Percentiles rank a stretch among this genome's conserved stretches.
Evolutionary conservation across 306 rosid species (phyloP).

Genomic region (Astragalus glycyphyllos): DNA sequence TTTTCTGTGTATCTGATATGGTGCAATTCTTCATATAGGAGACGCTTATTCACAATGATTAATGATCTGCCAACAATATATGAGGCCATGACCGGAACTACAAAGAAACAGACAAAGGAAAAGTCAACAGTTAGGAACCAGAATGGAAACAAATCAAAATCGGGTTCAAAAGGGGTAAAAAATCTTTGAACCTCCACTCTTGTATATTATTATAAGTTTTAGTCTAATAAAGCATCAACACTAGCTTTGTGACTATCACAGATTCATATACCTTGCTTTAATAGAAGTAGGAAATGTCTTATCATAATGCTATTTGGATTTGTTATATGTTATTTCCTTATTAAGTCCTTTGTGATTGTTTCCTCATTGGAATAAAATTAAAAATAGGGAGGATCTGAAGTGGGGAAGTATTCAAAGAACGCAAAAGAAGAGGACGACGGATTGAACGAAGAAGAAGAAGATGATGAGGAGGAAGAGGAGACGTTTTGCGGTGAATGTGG

Average conservation of each 20-base stretch:
- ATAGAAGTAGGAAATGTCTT: slow-evolving; percentile 27
- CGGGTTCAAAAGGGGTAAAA: slow-evolving; percentile 72
- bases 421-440: slow-evolving; percentile 56
- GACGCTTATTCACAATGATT: slow-evolving; percentile 66
- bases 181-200: background rate
- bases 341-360: slow-evolving; percentile 16
- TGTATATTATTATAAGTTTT: background rate
- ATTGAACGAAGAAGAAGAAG: slow-evolving; percentile 41
- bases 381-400: slow-evolving; percentile 57
- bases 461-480: slow-evolving; percentile 56
- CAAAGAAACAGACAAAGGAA: slow-evolving; percentile 62
- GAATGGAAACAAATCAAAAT: slow-evolving; percentile 68
- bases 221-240: background rate
- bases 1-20: no score
- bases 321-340: slow-evolving; percentile 6
- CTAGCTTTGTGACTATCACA: background rate
- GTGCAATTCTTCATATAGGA: slow-evolving; percentile 51
- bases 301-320: background rate
- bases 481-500: slow-evolving; percentile 50
- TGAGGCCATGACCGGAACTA: slow-evolving; percentile 61
- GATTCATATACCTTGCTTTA: background rate
- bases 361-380: slow-evolving; percentile 26
- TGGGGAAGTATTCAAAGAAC: slow-evolving; percentile 48
- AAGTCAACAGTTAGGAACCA: slow-evolving; percentile 61
- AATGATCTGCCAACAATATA: slow-evolving; percentile 72